A percentile compares a stretch with the other conserved stretches of the same genome.
phyloP scores from a whole-genome alignment of 106 monocot genomes.

The Dendrobium huoshanense region DNA sequence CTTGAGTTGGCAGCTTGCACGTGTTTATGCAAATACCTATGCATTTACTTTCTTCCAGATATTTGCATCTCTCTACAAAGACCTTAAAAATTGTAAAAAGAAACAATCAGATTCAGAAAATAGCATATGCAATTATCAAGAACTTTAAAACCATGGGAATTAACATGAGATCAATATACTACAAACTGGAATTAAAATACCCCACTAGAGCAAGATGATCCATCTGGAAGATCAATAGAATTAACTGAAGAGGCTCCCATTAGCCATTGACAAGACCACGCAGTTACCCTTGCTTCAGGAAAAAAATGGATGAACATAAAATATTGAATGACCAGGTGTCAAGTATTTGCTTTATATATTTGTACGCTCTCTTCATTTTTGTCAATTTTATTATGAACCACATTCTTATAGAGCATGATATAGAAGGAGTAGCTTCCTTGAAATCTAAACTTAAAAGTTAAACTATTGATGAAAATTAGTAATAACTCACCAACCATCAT shows the following conservation, averaged over 20 bases:
- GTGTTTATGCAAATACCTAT: slow-evolving; percentile 88
- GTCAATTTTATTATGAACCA: neutral
- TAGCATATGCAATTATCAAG: no score
- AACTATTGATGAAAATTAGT: neutral
- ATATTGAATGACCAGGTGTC: no score
- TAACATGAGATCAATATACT: neutral
- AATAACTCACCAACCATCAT: slow-evolving; percentile 71
- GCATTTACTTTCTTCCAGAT: slow-evolving; percentile 95
- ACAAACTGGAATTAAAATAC: slow-evolving; percentile 15
- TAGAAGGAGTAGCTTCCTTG: neutral
- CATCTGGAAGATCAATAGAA: slow-evolving; percentile 73
- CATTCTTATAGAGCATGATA: neutral
- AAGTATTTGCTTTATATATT: no score
- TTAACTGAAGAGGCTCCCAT: slow-evolving; percentile 90
- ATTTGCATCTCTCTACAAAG: slow-evolving; percentile 83
- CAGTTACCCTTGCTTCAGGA: slow-evolving; percentile 83
- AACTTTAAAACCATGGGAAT: no score
- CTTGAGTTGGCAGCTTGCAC: slow-evolving; percentile 93
- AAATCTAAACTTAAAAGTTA: neutral
- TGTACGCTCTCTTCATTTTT: no score
- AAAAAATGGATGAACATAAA: no score
- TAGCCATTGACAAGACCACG: slow-evolving; percentile 87
- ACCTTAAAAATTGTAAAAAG: slow-evolving; percentile 37
- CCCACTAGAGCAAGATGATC: slow-evolving; percentile 68
- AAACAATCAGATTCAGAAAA: no score